These are phyloP conservation scores for Dipodascopsis tothii DNA, from an alignment of 805 yeast genomes.

Conservation along the genomic window DNA sequence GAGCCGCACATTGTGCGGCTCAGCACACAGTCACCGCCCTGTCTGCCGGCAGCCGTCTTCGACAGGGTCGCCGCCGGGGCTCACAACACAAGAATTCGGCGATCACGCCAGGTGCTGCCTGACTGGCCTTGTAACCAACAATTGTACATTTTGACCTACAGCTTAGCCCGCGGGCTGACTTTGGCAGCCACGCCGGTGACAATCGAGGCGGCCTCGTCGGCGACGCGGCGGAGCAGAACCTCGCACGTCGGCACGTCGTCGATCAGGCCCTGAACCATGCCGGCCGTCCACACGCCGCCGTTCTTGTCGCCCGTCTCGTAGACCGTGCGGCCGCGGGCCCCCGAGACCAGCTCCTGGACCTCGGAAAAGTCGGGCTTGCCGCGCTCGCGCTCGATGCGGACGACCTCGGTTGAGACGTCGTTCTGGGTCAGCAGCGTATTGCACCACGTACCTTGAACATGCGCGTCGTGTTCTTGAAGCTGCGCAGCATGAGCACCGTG, in stretches of 20 bases:
- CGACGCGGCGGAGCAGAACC: conserved; percentile 27
- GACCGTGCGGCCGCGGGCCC: conserved; percentile 28
- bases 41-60: too few relatives aligned
- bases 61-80: too few relatives aligned
- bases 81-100: too few relatives aligned
- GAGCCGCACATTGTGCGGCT: too few relatives aligned
- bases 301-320: conserved; percentile 29
- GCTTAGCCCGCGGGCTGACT: background rate
- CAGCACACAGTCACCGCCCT: too few relatives aligned
- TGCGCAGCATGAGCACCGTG: conserved; percentile 27
- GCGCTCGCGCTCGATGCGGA: conserved; percentile 23
- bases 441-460: conserved; percentile 6
- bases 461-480: conserved; percentile 27
- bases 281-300: conserved; percentile 31
- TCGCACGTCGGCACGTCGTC: conserved; percentile 31
- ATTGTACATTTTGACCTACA: background rate
- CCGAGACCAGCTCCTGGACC: conserved; percentile 27
- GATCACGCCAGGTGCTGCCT: background rate
- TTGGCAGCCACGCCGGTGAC: conserved; percentile 1
- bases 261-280: conserved; percentile 28
- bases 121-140: background rate
- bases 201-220: conserved; percentile 25
- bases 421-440: conserved; percentile 18
- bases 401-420: conserved; percentile 27
- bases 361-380: conserved; percentile 25